Evolutionary conservation across 2,329 filamentous ascomycete genomes (phyloP).

Genomic region (Cercospora sp.): DNA sequence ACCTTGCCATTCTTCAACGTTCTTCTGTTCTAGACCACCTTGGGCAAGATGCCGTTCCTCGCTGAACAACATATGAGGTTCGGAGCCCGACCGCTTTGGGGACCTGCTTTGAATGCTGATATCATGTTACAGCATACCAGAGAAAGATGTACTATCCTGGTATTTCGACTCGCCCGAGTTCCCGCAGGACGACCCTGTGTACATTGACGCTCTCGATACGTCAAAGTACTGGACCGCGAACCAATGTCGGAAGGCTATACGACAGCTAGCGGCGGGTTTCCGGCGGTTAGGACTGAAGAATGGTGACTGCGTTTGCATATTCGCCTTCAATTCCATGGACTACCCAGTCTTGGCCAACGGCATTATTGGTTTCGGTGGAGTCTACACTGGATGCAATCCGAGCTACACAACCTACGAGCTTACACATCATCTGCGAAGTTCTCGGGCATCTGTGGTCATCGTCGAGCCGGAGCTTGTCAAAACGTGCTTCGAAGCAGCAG

Average conservation of each 20-base stretch:
- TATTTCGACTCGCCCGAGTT: slow-evolving; percentile 52
- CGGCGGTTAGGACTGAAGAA: slow-evolving; percentile 47
- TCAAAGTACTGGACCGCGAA: slow-evolving; percentile 45
- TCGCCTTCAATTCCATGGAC: slow-evolving; percentile 54
- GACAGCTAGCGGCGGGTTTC: slow-evolving; percentile 53
- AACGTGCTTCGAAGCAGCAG: slow-evolving; percentile 41
- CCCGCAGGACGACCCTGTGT: slow-evolving; percentile 52
- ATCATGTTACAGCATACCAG: not conserved
- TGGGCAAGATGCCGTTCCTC: not conserved
- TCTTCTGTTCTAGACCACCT: not conserved
- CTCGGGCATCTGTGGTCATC: slow-evolving; percentile 34
- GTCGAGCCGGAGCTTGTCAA: slow-evolving; percentile 35
- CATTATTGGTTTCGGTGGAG: slow-evolving; percentile 34
- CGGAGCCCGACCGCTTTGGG: not conserved
- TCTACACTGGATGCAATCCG: slow-evolving; percentile 39
- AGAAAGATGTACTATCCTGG: slow-evolving; percentile 42
- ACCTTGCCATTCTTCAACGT: not conserved
- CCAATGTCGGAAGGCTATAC: slow-evolving; percentile 42
- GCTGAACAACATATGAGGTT: not conserved
- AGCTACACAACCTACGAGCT: slow-evolving; percentile 39
- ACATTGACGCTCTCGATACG: slow-evolving; percentile 46
- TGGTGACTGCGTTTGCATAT: slow-evolving; percentile 55
- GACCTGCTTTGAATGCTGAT: not conserved
- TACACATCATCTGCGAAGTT: slow-evolving; percentile 32
- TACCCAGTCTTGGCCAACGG: slow-evolving; percentile 29